Base-by-base conservation (phyloP, 2,329 filamentous ascomycete species). In the Neofusicoccum parvum region DNA sequence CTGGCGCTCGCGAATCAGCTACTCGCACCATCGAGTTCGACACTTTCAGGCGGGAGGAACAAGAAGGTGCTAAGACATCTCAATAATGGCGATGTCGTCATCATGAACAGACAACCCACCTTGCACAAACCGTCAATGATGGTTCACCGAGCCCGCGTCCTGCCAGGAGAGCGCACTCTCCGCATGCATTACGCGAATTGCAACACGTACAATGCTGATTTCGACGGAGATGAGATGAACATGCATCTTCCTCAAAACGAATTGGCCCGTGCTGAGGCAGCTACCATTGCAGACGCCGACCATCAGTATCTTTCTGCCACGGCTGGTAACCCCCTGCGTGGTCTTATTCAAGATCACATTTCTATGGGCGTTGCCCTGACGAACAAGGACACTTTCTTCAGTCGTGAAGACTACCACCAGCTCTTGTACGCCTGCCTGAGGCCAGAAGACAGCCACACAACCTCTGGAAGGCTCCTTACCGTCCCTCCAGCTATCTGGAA, bases 141-240 rank as follows among this genome's bases (percentile, higher is more conserved):
- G 95, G 94, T 92, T 66, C 95, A 99, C 80, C 88, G 94, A 72
- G 95, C 95, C 60, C 88, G 94, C 67, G 94, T 99, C 5, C 81
- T 99, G 17, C 92, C 92, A 0, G 94, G 93, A 41, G 96, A 99
- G 78, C 96, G 96, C 80, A 98, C 95, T 0, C 94, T 99, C 76
- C 93, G 95, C 70, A 98, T 99, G 94, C 95, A 99, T 82, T 99
- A 99, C 80, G 94, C 95, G 72, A 99, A 99, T 78, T 98, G 95
- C 78, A 99, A 99, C 75, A 97, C 95, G 0, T 99, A 99, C 84
- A 99, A 99, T 72, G 95, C 95, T 37, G 95, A 99, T 84, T 99
- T 99, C 75, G 96, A 99, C 74, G 95, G 95, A 78, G 95, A 99
- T 76, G 95, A 99, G 79, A 99, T 99, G 95, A 99, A 99, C 78